phyloP scores from a whole-genome alignment of 2,329 filamentous ascomycete species.

The Calonectria pseudoreteaudii region DNA sequence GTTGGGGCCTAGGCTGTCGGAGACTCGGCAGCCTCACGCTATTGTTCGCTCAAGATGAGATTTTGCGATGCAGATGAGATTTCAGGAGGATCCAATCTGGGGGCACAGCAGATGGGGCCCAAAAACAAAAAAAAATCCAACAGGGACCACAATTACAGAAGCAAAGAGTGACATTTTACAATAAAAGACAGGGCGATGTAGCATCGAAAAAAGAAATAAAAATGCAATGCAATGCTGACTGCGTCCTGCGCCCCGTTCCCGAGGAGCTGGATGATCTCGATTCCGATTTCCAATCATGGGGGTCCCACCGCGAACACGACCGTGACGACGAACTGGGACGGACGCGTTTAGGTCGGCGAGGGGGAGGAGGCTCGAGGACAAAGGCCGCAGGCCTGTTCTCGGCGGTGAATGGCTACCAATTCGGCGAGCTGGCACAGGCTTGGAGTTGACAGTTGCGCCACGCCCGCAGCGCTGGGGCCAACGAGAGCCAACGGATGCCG shows the following conservation, averaged over 20 bases:
- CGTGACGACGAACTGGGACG: not conserved
- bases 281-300: conserved; percentile 2
- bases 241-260: conserved; percentile 1
- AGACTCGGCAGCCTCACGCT: conserved; percentile 5
- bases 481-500: conserved; percentile 23
- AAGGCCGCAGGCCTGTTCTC: not conserved
- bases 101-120: not conserved
- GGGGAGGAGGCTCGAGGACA: not conserved
- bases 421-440: conserved; percentile 1
- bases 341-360: not conserved
- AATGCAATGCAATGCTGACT: not conserved
- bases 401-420: conserved; percentile 11
- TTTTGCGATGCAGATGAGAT: conserved; percentile 15
- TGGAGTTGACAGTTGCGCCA: conserved; percentile 13
- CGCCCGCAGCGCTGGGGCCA: conserved; percentile 21
- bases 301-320: conserved; percentile 20
- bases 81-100: not conserved
- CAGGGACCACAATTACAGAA: not conserved
- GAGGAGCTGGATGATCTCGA: conserved; percentile 19
- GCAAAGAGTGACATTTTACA: not conserved
- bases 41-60: conserved; percentile 3
- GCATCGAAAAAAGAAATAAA: not conserved
- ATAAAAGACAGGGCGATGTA: not conserved
- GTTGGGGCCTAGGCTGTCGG: not conserved
- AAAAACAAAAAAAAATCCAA: conserved; percentile 5